phyloP scores from a whole-genome alignment of 129 eudicot species.

The Centella asiatica region DNA sequence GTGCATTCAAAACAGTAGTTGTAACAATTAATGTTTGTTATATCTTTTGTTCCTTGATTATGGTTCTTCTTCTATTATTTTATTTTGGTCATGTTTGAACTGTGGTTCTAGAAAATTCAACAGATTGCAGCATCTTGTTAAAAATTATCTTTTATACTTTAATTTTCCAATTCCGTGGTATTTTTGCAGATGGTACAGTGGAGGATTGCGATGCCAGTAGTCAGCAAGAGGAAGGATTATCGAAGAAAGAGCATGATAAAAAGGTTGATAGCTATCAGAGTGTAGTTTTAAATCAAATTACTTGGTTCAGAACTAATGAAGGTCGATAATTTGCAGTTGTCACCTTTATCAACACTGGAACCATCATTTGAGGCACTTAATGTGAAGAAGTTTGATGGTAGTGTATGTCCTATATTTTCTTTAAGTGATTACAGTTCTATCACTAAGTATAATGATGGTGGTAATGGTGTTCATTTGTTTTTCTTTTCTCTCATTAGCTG shows the following conservation, averaged over 20 bases:
- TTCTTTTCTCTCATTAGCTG: constrained; percentile 31
- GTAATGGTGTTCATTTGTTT: neutral
- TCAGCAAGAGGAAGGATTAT: constrained; percentile 23
- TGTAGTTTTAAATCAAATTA: neutral
- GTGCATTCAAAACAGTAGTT: too few species aligned
- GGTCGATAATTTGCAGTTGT: constrained; percentile 32
- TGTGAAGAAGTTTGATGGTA: constrained; percentile 88
- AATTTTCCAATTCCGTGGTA: neutral
- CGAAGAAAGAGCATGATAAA: constrained; percentile 34
- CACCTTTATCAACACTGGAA: constrained; percentile 63
- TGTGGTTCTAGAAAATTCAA: neutral
- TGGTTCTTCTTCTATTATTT: neutral
- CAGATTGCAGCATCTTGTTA: constrained; percentile 7
- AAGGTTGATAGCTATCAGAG: constrained; percentile 26
- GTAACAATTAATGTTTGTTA: neutral
- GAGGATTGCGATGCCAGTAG: constrained; percentile 30
- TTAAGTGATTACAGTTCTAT: neutral
- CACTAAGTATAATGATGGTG: neutral
- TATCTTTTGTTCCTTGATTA: neutral
- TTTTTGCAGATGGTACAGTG: constrained; percentile 28
- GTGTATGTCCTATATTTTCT: constrained; percentile 1
- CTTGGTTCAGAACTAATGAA: constrained; percentile 10
- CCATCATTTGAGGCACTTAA: constrained; percentile 60
- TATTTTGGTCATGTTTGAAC: neutral
- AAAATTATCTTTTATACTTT: neutral